phyloP scores from a whole-genome alignment of 1,284 basidiomycete species.

The Malassezia equina region DNA sequence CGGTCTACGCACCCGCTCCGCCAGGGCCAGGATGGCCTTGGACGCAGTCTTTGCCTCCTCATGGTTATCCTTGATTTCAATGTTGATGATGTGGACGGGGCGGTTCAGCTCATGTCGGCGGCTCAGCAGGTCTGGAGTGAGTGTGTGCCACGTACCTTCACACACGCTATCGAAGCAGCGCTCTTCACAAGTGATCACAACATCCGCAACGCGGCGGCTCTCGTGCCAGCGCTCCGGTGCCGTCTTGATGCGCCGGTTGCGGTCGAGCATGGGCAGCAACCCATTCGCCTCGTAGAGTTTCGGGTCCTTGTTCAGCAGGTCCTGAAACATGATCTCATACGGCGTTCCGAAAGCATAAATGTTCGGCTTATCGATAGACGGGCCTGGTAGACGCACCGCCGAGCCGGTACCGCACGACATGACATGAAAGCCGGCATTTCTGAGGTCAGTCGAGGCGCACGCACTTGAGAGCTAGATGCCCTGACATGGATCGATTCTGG shows the following conservation, averaged over 20 bases:
- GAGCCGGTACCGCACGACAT: conserved; percentile 93
- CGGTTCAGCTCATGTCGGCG: conserved; percentile 85
- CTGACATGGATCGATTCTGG: conserved; percentile 98
- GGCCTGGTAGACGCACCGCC: conserved; percentile 86
- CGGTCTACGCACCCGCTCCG: conserved; percentile 39
- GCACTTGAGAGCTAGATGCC: conserved; percentile 69
- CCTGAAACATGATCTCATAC: conserved; percentile 89
- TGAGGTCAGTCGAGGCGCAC: conserved; percentile 7
- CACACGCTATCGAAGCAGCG: conserved; percentile 97
- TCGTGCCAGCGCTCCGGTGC: conserved; percentile 98
- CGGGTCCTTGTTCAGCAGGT: conserved; percentile 75
- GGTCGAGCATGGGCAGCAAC: conserved; percentile 90
- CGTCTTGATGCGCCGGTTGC: conserved; percentile 80
- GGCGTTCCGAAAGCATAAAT: conserved; percentile 97
- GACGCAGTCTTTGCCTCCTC: conserved; percentile 94
- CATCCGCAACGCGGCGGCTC: conserved; percentile 70
- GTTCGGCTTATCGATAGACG: conserved; percentile 93
- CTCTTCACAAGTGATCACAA: conserved; percentile 98
- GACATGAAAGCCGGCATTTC: conserved; percentile 75
- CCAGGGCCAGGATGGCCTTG: conserved; percentile 87
- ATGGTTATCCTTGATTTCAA: conserved; percentile 98
- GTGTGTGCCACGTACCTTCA: conserved; percentile 62
- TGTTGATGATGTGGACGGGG: conserved; percentile 90
- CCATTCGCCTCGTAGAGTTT: conserved; percentile 82
- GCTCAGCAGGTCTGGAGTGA: conserved; percentile 63